Conservation (phyloP, 305 asterid species). For the Stenogyne calaminthoides region DNA sequence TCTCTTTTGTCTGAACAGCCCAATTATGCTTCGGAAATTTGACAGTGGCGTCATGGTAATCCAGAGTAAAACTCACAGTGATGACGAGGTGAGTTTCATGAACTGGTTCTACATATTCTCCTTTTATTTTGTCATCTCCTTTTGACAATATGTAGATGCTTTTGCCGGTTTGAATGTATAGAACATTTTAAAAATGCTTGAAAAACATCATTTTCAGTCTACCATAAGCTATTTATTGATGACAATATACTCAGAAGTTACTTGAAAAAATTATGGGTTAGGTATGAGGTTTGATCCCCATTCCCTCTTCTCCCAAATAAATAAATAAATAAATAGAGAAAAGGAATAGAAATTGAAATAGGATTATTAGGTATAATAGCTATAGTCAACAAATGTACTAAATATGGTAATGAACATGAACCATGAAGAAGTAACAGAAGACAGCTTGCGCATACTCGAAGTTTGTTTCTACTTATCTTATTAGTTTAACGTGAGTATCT, state of each 20-base stretch:
- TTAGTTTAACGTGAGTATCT: too few species aligned
- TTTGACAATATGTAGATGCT: background rate
- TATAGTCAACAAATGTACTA: too few species aligned
- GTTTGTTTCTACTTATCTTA: too few species aligned
- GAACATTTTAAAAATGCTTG: background rate
- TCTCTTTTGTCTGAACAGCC: constrained; percentile 45
- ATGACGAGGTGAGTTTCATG: constrained; percentile 68
- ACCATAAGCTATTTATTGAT: constrained; percentile 19
- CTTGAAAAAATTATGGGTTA: too few species aligned
- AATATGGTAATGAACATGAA: too few species aligned
- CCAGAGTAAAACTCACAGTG: constrained; percentile 88
- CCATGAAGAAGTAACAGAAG: too few species aligned
- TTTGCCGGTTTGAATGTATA: background rate
- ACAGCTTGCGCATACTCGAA: too few species aligned
- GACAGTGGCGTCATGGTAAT: constrained; percentile 97
- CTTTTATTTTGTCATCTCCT: constrained; percentile 14
- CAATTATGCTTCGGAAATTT: constrained; percentile 90
- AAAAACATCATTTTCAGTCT: background rate
- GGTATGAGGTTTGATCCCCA: too few species aligned
- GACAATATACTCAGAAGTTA: background rate
- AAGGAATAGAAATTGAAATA: too few species aligned
- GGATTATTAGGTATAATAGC: too few species aligned
- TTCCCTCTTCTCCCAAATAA: too few species aligned
- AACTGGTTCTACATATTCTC: constrained; percentile 10
- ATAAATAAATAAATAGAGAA: too few species aligned